Evolutionary conservation across 2,329 filamentous ascomycete species (phyloP).

Genomic region (Phialemoniopsis sp.): DNA sequence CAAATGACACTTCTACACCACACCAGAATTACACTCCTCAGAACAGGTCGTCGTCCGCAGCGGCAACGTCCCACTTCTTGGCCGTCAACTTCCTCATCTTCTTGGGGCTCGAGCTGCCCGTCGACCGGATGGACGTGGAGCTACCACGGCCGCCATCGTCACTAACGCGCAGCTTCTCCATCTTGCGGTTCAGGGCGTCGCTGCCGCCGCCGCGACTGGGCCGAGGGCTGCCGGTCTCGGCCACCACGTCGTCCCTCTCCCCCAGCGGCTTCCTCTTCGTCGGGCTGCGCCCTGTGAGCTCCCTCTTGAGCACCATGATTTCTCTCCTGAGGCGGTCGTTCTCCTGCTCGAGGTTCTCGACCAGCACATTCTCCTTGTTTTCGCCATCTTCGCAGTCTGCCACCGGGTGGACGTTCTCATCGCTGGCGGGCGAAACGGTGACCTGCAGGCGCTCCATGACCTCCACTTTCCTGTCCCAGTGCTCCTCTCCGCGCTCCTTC

Average conservation of each 20-base stretch:
- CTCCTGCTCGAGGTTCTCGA: conserved; percentile 65
- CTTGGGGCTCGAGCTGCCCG: conserved; percentile 38
- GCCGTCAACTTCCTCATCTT: conserved; percentile 45
- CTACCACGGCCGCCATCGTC: conserved; percentile 18
- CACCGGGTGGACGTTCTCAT: conserved; percentile 35
- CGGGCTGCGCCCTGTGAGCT: conserved; percentile 60
- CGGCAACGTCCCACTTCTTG: conserved; percentile 40
- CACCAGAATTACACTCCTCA: conserved; percentile 17
- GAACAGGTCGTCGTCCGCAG: conserved; percentile 34
- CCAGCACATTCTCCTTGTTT: conserved; percentile 57
- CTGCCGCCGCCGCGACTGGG: conserved; percentile 17
- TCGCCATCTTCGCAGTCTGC: conserved; percentile 41
- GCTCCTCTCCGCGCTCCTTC: conserved; percentile 74
- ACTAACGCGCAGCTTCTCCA: conserved; percentile 48
- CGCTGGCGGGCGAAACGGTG: conserved; percentile 21
- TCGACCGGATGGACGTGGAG: conserved; percentile 7
- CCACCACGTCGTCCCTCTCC: conserved; percentile 45
- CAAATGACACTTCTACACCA: no score
- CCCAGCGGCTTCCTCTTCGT: conserved; percentile 52
- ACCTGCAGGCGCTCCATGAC: conserved; percentile 41
- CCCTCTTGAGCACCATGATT: conserved; percentile 60
- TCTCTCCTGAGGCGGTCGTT: conserved; percentile 66
- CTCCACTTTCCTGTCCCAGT: conserved; percentile 79
- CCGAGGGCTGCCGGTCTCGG: conserved; percentile 5
- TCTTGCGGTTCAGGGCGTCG: conserved; percentile 20